phyloP scores from a whole-genome alignment of 108 stramenopile genomes.

The Schizochytrium sp. region DNA sequence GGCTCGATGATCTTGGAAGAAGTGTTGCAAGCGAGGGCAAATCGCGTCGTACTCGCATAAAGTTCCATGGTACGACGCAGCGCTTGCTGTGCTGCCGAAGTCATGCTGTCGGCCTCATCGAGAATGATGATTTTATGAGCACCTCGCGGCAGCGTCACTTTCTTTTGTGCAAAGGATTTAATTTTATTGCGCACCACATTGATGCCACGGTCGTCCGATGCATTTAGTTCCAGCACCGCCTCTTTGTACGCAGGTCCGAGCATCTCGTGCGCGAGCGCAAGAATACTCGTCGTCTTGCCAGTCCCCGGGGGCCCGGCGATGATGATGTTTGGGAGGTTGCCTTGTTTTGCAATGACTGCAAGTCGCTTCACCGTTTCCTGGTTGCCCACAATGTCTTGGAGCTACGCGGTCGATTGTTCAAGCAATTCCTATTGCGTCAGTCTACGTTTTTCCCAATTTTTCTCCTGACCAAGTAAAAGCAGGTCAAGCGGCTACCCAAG shows the following conservation, averaged over 20 bases:
- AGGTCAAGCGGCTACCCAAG: background rate
- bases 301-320: constrained; percentile 29
- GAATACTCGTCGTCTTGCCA: constrained; percentile 29
- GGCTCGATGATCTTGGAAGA: constrained; percentile 97
- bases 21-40: constrained; percentile 95
- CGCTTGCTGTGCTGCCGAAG: constrained; percentile 92
- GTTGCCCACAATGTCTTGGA: constrained; percentile 91
- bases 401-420: background rate
- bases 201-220: constrained; percentile 91
- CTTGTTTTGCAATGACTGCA: constrained; percentile 80
- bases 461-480: no score
- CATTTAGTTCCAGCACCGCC: constrained; percentile 77
- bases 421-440: background rate
- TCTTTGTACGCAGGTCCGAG: constrained; percentile 23
- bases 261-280: constrained; percentile 27
- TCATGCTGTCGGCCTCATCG: constrained; percentile 98
- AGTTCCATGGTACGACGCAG: constrained; percentile 90
- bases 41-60: constrained; percentile 89
- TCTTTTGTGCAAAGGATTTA: constrained; percentile 94
- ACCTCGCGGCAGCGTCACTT: constrained; percentile 52
- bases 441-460: background rate
- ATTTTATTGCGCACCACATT: constrained; percentile 94
- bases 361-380: constrained; percentile 82
- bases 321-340: constrained; percentile 95
- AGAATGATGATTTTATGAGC: constrained; percentile 95